Conservation (phyloP, 768 basidiomycete species). For the Pleurotus eryngii region DNA sequence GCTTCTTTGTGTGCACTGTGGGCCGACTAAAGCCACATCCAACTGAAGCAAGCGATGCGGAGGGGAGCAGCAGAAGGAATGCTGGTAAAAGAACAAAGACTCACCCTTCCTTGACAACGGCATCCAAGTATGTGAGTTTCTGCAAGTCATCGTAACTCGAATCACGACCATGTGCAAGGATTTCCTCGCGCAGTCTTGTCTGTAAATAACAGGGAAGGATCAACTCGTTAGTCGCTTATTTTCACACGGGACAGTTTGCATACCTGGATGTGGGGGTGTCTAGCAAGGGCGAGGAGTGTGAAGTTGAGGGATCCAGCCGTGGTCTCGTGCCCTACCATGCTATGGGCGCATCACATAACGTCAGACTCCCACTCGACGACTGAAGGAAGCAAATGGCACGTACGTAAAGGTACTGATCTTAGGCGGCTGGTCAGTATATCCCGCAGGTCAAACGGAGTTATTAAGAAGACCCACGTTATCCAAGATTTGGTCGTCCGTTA, state of each 20-base stretch:
- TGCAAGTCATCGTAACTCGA: slow-evolving; percentile 33
- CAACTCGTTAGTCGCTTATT: neutral
- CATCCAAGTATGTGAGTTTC: slow-evolving; percentile 37
- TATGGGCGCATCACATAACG: slow-evolving; percentile 8
- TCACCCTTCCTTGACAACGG: slow-evolving; percentile 38
- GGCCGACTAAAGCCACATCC: neutral
- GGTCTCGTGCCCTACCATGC: slow-evolving; percentile 42
- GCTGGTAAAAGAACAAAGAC: slow-evolving; percentile 8
- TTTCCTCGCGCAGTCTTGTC: slow-evolving; percentile 35
- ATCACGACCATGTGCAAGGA: slow-evolving; percentile 25
- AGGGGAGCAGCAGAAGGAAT: neutral
- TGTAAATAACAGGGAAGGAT: slow-evolving; percentile 10
- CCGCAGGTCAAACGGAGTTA: too few species aligned
- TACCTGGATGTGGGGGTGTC: slow-evolving; percentile 30
- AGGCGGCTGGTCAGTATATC: neutral
- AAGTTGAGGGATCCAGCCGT: slow-evolving; percentile 33
- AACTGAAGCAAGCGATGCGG: neutral
- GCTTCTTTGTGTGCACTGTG: too few species aligned
- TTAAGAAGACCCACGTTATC: slow-evolving; percentile 19
- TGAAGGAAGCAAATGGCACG: neutral
- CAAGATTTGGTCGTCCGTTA: slow-evolving; percentile 20
- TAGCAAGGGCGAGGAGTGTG: slow-evolving; percentile 36
- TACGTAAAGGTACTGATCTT: slow-evolving; percentile 33
- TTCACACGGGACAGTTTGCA: neutral
- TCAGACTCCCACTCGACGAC: neutral